Conservation (phyloP, 169 alveolate genomes). For the Plasmodium malariae region DNA sequence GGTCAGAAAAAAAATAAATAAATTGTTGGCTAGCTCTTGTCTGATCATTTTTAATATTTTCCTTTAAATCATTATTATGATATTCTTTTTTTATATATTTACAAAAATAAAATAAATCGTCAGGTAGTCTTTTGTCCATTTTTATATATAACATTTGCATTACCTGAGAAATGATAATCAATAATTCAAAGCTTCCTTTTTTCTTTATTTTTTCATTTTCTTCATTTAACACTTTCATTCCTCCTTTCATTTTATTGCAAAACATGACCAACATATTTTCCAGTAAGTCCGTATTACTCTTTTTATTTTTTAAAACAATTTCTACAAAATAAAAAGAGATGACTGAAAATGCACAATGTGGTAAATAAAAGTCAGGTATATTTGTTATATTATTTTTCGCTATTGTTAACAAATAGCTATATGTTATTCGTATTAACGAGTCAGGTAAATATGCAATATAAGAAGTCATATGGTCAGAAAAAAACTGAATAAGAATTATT, state of each 20-base stretch:
- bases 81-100: slow-evolving; percentile 20
- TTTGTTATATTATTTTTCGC: slow-evolving; percentile 7
- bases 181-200: slow-evolving; percentile 22
- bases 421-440: neutral
- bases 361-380: slow-evolving; percentile 19
- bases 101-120: slow-evolving; percentile 31
- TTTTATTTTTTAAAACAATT: slow-evolving; percentile 6
- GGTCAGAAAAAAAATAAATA: slow-evolving; percentile 62
- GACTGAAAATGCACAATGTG: slow-evolving; percentile 35
- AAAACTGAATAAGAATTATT: slow-evolving; percentile 39
- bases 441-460: neutral
- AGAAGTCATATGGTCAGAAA: slow-evolving; percentile 34
- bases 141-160: slow-evolving; percentile 28
- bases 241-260: slow-evolving; percentile 39
- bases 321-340: slow-evolving; percentile 42
- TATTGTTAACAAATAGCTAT: neutral
- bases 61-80: neutral
- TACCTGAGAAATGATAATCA: slow-evolving; percentile 28
- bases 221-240: neutral
- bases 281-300: slow-evolving; percentile 17
- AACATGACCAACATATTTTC: slow-evolving; percentile 32
- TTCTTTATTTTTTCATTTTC: slow-evolving; percentile 34
- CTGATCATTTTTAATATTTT: neutral
- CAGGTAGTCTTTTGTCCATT: slow-evolving; percentile 55
- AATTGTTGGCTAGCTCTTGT: slow-evolving; percentile 12